phyloP scores from a whole-genome alignment of 306 rosid species.

The Leucaena leucocephala region DNA sequence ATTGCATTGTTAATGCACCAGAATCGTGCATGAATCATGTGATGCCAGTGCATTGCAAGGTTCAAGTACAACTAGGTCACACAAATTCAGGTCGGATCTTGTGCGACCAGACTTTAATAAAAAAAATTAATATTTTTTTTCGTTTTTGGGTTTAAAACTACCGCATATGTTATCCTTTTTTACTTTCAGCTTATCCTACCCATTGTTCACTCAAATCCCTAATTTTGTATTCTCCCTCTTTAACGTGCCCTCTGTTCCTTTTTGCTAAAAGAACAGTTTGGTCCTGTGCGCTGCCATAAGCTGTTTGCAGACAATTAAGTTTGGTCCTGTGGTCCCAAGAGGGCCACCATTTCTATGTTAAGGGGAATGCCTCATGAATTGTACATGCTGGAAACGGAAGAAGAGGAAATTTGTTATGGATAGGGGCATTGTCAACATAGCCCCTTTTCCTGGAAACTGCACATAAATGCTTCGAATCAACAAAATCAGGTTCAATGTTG shows the following conservation, averaged over 20 bases:
- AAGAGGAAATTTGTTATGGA: slow-evolving; percentile 69
- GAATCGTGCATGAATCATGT: no score
- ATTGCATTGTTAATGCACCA: no score
- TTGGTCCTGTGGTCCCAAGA: slow-evolving; percentile 78
- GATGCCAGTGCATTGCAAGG: no score
- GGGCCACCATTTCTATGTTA: slow-evolving; percentile 94
- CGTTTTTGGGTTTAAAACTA: no score
- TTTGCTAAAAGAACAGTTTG: slow-evolving; percentile 52
- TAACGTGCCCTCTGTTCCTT: slow-evolving; percentile 55
- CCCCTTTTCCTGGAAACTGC: slow-evolving; percentile 94
- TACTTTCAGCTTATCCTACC: no score
- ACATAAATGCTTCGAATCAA: slow-evolving; percentile 82
- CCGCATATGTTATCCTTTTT: no score
- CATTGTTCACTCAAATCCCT: no score
- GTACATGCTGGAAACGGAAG: slow-evolving; percentile 72
- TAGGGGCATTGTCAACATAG: slow-evolving; percentile 85
- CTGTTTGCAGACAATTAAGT: slow-evolving; percentile 81
- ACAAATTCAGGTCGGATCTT: no score
- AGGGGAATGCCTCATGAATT: slow-evolving; percentile 74
- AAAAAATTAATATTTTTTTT: no score
- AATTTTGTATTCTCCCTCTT: no score
- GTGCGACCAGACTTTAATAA: no score
- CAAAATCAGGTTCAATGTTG: slow-evolving; percentile 86
- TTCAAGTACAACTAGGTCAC: no score
- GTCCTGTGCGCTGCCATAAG: slow-evolving; percentile 73